Base-by-base conservation (phyloP, 495 filamentous ascomycete species). In the Lasiosphaeriaceae sp. region DNA sequence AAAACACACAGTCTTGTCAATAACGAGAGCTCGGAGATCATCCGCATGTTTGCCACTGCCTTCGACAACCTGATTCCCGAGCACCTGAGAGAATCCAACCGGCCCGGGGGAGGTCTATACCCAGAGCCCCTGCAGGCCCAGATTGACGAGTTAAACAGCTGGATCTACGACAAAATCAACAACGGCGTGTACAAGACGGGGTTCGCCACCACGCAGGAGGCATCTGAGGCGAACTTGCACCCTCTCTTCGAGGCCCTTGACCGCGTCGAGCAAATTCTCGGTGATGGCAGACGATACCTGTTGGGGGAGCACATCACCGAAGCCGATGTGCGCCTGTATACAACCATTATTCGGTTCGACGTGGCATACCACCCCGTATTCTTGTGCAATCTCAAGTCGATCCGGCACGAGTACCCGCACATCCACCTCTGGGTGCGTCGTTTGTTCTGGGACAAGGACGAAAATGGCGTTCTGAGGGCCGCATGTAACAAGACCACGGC, bases 101-200 rank as follows among this genome's bases (percentile, higher is more conserved):
- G 64, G 6, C 61, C 61, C 6, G 65, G 64, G 29, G 66, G 65
- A 37, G 68, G 70, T 12, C 80, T 88, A 41, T 87, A 85, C 64
- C 90, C 89, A 0, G 56, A 73, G 29, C 59, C 77, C 1, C 73
- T 92, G 19, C 76, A 74, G 22, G 52, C 68, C 47, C 67, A 86
- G 19, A 94, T 96, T 66, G 89, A 96, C 57, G 76, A 78, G 45
- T 73, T 85, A 54, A 94, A 94, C 67, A 82, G 83, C 29, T 95
- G 90, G 90, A 85, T 87, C 56, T 94, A 94, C 72, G 80, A 89
- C 63, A 82, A 87, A 56, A 77, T 96, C 67, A 96, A 96, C 70
- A 92, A 92, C 66, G 91, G 90, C 37, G 89, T 95, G 31, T 95
- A 95, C 76, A 72, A 75, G 57, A 62, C 65, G 24, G 74, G 73